These are phyloP conservation scores for Psilocybe cubensis DNA, from an alignment of 768 basidiomycete genomes.

Conservation along the genomic window DNA sequence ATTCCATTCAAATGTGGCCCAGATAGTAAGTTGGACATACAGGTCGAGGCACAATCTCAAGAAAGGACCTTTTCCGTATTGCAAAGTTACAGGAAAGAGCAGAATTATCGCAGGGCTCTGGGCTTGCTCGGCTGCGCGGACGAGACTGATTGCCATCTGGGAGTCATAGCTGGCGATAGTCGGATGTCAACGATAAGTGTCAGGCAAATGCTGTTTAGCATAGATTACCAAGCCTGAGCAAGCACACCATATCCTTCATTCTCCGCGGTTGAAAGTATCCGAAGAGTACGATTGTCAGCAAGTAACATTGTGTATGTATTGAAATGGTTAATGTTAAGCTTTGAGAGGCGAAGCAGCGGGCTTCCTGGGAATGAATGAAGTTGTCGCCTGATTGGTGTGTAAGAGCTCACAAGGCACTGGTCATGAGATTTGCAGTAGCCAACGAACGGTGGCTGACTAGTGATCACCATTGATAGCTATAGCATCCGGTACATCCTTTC, in stretches of 20 bases:
- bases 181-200: not conserved
- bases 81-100: constrained; percentile 49
- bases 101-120: constrained; percentile 48
- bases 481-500: not conserved
- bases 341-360: not conserved
- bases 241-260: constrained; percentile 46
- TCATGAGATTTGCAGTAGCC: too few species aligned
- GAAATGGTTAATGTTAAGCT: not conserved
- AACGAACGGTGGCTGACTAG: too few species aligned
- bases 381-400: too few species aligned
- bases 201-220: not conserved
- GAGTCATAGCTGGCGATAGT: constrained; percentile 42
- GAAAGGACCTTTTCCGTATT: constrained; percentile 49
- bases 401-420: too few species aligned
- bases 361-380: not conserved
- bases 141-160: constrained; percentile 46
- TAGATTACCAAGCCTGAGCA: constrained; percentile 41
- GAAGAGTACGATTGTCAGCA: constrained; percentile 41
- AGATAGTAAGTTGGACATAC: constrained; percentile 23
- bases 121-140: constrained; percentile 50
- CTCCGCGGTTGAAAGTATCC: constrained; percentile 44
- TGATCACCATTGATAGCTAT: too few species aligned
- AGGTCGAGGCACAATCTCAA: constrained; percentile 46
- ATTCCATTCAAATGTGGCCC: not conserved
- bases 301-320: constrained; percentile 17